Conservation (phyloP, 164 flowering plant genomes). For the Paratinospora sagittata region DNA sequence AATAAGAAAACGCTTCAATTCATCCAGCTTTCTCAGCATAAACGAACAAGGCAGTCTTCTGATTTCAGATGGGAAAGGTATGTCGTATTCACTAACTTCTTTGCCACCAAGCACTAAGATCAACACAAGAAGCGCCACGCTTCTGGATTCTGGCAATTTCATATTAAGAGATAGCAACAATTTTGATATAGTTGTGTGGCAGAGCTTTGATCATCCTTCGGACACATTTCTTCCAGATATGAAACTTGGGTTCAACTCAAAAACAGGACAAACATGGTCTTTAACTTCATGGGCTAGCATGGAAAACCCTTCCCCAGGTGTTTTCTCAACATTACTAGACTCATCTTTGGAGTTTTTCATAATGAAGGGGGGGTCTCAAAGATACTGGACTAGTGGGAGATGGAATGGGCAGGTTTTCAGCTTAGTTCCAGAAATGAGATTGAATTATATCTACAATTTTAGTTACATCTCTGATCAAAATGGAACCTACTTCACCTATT, state of each 20-base stretch:
- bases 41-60: conserved; percentile 26
- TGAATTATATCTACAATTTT: neutral
- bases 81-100: conserved; percentile 7
- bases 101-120: conserved; percentile 1
- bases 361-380: conserved; percentile 11
- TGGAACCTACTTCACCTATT: neutral
- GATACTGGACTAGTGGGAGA: conserved; percentile 23
- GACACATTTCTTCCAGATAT: conserved; percentile 40
- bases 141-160: conserved; percentile 32
- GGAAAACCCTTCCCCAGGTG: conserved; percentile 61
- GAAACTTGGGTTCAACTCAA: conserved; percentile 31
- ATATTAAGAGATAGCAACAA: conserved; percentile 5
- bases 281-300: conserved; percentile 54
- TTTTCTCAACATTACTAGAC: conserved; percentile 35
- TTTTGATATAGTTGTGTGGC: conserved; percentile 38
- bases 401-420: conserved; percentile 23
- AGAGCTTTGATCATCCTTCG: conserved; percentile 44
- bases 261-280: conserved; percentile 19
- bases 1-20: conserved; percentile 12
- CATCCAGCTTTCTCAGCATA: conserved; percentile 20
- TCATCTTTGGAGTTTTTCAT: conserved; percentile 14
- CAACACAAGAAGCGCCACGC: conserved; percentile 15
- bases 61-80: conserved; percentile 17
- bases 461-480: neutral
- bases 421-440: conserved; percentile 21